phyloP scores from a whole-genome alignment of 2,329 filamentous ascomycete genomes.

The Simplicillium sp. region DNA sequence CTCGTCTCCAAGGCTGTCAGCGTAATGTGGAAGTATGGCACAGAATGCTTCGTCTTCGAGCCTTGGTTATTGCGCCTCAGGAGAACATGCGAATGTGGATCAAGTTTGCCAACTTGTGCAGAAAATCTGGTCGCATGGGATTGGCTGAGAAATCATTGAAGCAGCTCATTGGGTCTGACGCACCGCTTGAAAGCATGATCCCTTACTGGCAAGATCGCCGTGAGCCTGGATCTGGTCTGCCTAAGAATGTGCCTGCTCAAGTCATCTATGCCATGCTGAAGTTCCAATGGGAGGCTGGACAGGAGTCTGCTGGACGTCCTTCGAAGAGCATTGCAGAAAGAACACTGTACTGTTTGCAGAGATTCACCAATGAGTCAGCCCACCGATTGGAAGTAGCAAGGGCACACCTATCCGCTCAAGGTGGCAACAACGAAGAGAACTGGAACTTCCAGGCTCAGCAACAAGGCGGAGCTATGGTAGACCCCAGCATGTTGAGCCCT shows the following conservation, averaged over 20 bases:
- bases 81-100: slow-evolving; percentile 99
- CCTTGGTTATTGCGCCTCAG: slow-evolving; percentile 79
- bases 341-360: slow-evolving; percentile 48
- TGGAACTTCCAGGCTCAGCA: slow-evolving; percentile 38
- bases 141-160: slow-evolving; percentile 92
- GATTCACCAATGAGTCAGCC: slow-evolving; percentile 52
- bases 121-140: slow-evolving; percentile 90
- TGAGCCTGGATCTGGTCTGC: slow-evolving; percentile 9
- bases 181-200: slow-evolving; percentile 50
- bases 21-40: slow-evolving; percentile 98
- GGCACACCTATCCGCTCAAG: slow-evolving; percentile 37
- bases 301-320: slow-evolving; percentile 37
- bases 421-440: slow-evolving; percentile 33
- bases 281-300: slow-evolving; percentile 86
- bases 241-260: slow-evolving; percentile 53
- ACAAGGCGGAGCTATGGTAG: slow-evolving; percentile 14
- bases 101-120: slow-evolving; percentile 96
- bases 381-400: slow-evolving; percentile 43
- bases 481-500: slow-evolving; percentile 34
- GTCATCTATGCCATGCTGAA: slow-evolving; percentile 97
- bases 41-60: slow-evolving; percentile 89
- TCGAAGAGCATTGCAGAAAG: slow-evolving; percentile 38
- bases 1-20: slow-evolving; percentile 86
- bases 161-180: slow-evolving; percentile 70
- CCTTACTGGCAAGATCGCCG: slow-evolving; percentile 45